Conservation (phyloP, 78 protist species). For the Tieghemostelium lacteum region DNA sequence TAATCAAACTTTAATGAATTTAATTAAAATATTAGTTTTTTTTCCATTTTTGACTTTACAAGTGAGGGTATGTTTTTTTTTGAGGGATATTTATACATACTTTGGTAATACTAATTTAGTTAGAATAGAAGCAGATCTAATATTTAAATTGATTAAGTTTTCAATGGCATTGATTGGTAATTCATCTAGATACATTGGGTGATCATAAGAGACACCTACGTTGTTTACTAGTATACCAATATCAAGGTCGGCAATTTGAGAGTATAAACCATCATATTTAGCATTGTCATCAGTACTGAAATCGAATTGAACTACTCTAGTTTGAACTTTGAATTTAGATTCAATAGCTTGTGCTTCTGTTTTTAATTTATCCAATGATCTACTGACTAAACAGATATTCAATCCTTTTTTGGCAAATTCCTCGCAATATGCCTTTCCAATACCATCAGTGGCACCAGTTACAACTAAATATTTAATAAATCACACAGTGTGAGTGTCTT, state of each 20-base stretch:
- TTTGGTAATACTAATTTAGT: constrained; percentile 43
- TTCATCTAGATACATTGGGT: constrained; percentile 80
- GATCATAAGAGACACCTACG: constrained; percentile 85
- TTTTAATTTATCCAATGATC: constrained; percentile 61
- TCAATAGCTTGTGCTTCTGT: constrained; percentile 24
- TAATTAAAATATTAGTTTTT: not conserved
- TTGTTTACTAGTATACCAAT: constrained; percentile 85
- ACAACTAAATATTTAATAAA: constrained; percentile 34
- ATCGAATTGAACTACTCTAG: constrained; percentile 41
- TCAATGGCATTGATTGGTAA: constrained; percentile 36
- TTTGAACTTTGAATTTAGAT: constrained; percentile 66
- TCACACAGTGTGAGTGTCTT: too few relatives aligned
- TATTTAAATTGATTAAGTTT: constrained; percentile 63
- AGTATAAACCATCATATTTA: not conserved
- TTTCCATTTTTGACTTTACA: not conserved
- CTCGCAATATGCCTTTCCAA: constrained; percentile 83
- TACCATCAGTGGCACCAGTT: constrained; percentile 92
- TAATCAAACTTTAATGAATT: constrained; percentile 1
- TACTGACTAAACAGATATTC: constrained; percentile 74
- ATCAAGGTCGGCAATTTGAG: constrained; percentile 14
- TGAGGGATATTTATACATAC: too few relatives aligned
- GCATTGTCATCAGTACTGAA: constrained; percentile 15
- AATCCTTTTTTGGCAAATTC: constrained; percentile 82
- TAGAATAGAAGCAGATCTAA: constrained; percentile 30
- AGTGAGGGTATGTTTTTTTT: not conserved